phyloP scores from a whole-genome alignment of 495 filamentous ascomycete genomes.

The Penicillium arizonense region DNA sequence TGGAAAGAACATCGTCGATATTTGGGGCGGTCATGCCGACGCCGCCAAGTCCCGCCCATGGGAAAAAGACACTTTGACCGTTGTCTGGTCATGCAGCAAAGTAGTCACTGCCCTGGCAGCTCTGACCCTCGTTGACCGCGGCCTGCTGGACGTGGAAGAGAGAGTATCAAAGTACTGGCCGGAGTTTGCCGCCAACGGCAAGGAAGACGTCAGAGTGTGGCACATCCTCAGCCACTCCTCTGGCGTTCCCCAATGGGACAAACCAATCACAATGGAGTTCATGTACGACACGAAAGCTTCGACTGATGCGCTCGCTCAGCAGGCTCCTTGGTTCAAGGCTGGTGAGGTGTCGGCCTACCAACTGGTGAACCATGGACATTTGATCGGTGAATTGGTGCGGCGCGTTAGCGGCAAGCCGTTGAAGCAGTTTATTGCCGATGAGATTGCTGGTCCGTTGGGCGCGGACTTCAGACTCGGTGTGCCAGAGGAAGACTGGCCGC shows the following conservation, averaged over 20 bases:
- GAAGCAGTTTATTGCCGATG: constrained; percentile 39
- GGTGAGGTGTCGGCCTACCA: constrained; percentile 39
- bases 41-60: constrained; percentile 27
- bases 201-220: constrained; percentile 36
- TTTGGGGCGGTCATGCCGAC: constrained; percentile 46
- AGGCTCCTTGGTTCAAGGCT: constrained; percentile 45
- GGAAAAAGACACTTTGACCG: constrained; percentile 38
- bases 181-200: constrained; percentile 42
- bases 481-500: constrained; percentile 26
- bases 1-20: constrained; percentile 41
- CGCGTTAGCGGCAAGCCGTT: constrained; percentile 36
- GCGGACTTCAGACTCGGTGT: constrained; percentile 43
- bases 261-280: constrained; percentile 24
- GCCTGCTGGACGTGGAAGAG: constrained; percentile 34
- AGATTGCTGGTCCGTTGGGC: constrained; percentile 33
- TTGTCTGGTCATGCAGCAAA: constrained; percentile 44
- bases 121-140: constrained; percentile 38
- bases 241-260: constrained; percentile 35
- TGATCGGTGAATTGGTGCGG: constrained; percentile 39
- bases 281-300: constrained; percentile 26
- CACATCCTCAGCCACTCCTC: constrained; percentile 43
- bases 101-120: constrained; percentile 35
- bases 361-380: constrained; percentile 32
- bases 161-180: constrained; percentile 46
- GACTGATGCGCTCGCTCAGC: constrained; percentile 31